Conservation (phyloP, 441 rosid species). For the Erysimum cheiri region DNA sequence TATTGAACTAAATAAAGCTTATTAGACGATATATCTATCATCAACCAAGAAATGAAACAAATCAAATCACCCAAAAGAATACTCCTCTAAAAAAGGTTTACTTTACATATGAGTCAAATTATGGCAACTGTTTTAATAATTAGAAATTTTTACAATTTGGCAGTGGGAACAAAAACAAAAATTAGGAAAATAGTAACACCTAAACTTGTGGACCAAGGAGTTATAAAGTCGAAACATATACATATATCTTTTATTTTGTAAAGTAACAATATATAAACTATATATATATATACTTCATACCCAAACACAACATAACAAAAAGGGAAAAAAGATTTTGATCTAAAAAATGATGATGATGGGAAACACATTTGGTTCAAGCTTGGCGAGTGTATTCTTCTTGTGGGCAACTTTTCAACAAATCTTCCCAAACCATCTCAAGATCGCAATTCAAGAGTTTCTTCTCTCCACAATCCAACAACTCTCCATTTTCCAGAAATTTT, state of each 20-base stretch:
- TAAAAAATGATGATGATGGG: conserved; percentile 34
- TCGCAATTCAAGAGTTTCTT: conserved; percentile 37
- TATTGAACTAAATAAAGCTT: background rate
- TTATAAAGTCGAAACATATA: background rate
- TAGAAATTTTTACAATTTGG: no score
- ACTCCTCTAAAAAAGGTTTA: background rate
- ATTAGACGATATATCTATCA: background rate
- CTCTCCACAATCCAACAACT: conserved; percentile 43
- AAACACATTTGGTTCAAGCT: conserved; percentile 34
- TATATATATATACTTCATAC: background rate
- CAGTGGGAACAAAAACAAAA: no score
- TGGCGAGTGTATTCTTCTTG: conserved; percentile 44
- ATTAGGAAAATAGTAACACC: background rate
- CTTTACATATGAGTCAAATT: background rate
- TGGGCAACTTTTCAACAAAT: conserved; percentile 44
- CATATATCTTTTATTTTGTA: no score
- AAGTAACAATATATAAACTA: no score
- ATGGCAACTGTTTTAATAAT: background rate
- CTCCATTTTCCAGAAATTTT: conserved; percentile 35
- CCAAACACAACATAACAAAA: background rate
- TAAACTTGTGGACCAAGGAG: background rate
- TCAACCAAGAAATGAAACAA: background rate
- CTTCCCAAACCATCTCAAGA: conserved; percentile 40
- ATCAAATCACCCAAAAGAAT: background rate
- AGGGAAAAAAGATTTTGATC: background rate